Evolutionary conservation across 495 filamentous ascomycete genomes (phyloP).

Genomic region (Podospora anserina): DNA sequence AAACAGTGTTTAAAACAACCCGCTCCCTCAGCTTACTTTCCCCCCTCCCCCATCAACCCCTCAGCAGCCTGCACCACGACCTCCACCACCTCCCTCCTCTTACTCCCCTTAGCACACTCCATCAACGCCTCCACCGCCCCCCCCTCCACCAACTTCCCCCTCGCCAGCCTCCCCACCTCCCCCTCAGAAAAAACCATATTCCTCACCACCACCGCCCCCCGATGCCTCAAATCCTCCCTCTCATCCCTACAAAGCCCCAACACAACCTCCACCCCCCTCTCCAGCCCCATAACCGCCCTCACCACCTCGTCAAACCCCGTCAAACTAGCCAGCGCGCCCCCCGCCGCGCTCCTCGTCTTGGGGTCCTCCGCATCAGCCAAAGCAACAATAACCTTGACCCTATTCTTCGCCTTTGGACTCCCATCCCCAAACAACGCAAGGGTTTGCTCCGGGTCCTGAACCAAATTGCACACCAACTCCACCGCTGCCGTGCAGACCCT

Average conservation of each 20-base stretch:
- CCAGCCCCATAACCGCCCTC: slow-evolving; percentile 60
- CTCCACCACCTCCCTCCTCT: slow-evolving; percentile 61
- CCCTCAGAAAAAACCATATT: slow-evolving; percentile 57
- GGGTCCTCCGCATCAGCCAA: slow-evolving; percentile 81
- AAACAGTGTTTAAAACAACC: neutral
- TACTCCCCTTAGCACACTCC: slow-evolving; percentile 60
- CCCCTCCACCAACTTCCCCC: slow-evolving; percentile 43
- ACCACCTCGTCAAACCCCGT: slow-evolving; percentile 73
- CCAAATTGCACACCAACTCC: slow-evolving; percentile 90
- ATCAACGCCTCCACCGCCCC: slow-evolving; percentile 60
- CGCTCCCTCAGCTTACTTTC: neutral
- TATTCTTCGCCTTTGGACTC: slow-evolving; percentile 63
- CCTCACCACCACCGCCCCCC: slow-evolving; percentile 72
- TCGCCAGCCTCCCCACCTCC: slow-evolving; percentile 49
- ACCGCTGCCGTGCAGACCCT: slow-evolving; percentile 77
- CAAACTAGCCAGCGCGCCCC: slow-evolving; percentile 81
- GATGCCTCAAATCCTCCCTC: slow-evolving; percentile 67
- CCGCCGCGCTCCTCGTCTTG: slow-evolving; percentile 76
- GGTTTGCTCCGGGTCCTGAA: slow-evolving; percentile 65
- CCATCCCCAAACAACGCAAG: slow-evolving; percentile 63
- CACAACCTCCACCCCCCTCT: slow-evolving; percentile 66
- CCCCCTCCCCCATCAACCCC: slow-evolving; percentile 45
- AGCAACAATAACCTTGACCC: slow-evolving; percentile 79
- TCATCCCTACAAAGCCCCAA: slow-evolving; percentile 73
- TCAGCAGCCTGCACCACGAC: slow-evolving; percentile 62